These are phyloP conservation scores for Coemansia reversa DNA, from an alignment of 192 early-diverging fungal genomes.

Conservation along the genomic window DNA sequence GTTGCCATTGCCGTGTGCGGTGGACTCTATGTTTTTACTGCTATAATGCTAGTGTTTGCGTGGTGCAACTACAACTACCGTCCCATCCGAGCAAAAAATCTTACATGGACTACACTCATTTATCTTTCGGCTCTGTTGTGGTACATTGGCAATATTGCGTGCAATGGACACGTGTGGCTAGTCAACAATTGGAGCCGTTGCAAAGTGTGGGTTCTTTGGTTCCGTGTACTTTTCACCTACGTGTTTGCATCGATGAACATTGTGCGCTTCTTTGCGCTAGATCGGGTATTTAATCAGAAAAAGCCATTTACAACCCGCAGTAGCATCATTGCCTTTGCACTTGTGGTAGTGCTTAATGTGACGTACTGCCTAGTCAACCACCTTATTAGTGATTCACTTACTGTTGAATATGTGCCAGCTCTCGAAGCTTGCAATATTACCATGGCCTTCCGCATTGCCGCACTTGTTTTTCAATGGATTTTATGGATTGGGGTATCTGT, in stretches of 20 bases:
- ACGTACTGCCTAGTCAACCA: slow-evolving; percentile 18
- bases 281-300: slow-evolving; percentile 42
- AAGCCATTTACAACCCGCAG: slow-evolving; percentile 35
- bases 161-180: slow-evolving; percentile 31
- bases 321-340: not conserved
- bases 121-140: slow-evolving; percentile 35
- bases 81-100: slow-evolving; percentile 46
- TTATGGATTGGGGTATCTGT: slow-evolving; percentile 27
- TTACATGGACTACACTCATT: slow-evolving; percentile 31
- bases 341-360: slow-evolving; percentile 19
- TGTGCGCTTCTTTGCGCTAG: slow-evolving; percentile 41
- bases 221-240: slow-evolving; percentile 35
- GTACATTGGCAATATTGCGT: slow-evolving; percentile 31
- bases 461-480: slow-evolving; percentile 33
- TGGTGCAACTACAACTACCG: slow-evolving; percentile 41
- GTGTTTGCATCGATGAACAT: slow-evolving; percentile 30
- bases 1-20: not conserved
- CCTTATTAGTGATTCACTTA: slow-evolving; percentile 12
- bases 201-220: slow-evolving; percentile 48
- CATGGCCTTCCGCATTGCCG: slow-evolving; percentile 17
- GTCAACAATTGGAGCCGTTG: slow-evolving; percentile 19
- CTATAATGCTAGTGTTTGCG: slow-evolving; percentile 22
- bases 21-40: slow-evolving; percentile 18
- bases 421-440: slow-evolving; percentile 23
- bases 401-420: slow-evolving; percentile 1